Base-by-base conservation (phyloP, 106 monocot genomes). In the Amphibolis antarctica region DNA sequence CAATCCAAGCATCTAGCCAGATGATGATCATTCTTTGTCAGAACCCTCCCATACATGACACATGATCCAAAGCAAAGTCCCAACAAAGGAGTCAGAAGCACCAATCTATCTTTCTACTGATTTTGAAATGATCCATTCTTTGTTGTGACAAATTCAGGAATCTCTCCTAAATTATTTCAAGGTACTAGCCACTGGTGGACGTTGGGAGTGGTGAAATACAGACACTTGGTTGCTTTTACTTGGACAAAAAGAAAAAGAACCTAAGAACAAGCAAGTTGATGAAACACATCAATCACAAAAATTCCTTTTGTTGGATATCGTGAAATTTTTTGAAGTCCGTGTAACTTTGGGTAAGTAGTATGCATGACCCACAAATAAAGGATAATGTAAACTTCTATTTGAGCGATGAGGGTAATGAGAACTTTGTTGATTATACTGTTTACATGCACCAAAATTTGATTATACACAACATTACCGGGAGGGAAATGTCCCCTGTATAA, bases 61-160 rank as follows among this genome's bases (percentile, higher is more conserved):
- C 63, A 46, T 48, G 63, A 63, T 63, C 63, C 63, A 63, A 63
- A 63, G 63, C 63, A 63, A 7, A 36, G 47, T 14, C 7, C 12
- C n/a, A 55, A 25, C 3, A 55, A 25, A 42, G 22, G 9, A 26
- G 57, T 60, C 60, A 21, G 42, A 42, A 42, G 15, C 19, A 24
- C 23, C 46, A 26, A 63, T 42, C 22, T 5, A 28, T 17, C 58
- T 12, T 17, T 49, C 13, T 49, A 15, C 13, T 49, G 49, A n/a
- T n/a, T n/a, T n/a, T n/a, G n/a, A n/a, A n/a, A n/a, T n/a, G n/a
- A n/a, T n/a, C n/a, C n/a, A n/a, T n/a, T n/a, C n/a, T n/a, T 49
- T 3, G 49, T 15, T 15, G 17, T 58, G 58, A 0, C 18, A 58
- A 17, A 58, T 21, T 42, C 60, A 21, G 42, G 60, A 44, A 61